Evolutionary conservation across 192 early-diverging fungal species (phyloP).

Genomic region (Umbelopsis vinacea): DNA sequence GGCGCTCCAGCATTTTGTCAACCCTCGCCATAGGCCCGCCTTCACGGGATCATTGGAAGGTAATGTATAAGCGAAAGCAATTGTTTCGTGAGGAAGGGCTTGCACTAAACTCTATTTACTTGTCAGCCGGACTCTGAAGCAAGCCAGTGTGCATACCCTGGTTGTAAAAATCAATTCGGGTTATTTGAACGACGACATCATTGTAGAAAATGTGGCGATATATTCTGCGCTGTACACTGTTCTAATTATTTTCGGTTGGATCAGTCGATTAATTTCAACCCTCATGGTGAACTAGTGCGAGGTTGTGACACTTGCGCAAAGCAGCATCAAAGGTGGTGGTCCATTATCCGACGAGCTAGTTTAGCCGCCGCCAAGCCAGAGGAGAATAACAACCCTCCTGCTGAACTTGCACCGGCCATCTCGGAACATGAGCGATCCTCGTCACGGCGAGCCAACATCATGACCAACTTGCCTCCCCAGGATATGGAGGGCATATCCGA

Average conservation of each 20-base stretch:
- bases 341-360: constrained; percentile 10
- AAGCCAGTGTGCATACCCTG: constrained; percentile 29
- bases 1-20: constrained; percentile 3
- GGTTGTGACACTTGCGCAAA: constrained; percentile 40
- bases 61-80: not conserved
- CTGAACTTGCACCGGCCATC: not conserved
- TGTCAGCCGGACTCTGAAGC: constrained; percentile 41
- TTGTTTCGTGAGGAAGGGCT: not conserved
- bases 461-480: constrained; percentile 37
- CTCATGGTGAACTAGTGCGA: constrained; percentile 30
- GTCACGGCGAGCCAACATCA: constrained; percentile 22
- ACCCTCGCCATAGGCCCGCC: constrained; percentile 30
- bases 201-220: constrained; percentile 47
- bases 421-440: not conserved
- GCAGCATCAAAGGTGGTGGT: constrained; percentile 24
- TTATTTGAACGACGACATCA: constrained; percentile 47
- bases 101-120: not conserved
- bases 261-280: constrained; percentile 38
- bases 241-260: constrained; percentile 45
- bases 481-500: constrained; percentile 39
- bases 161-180: constrained; percentile 35
- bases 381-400: not conserved
- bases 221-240: constrained; percentile 46
- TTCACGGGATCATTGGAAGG: constrained; percentile 36
- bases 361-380: not conserved